Evolutionary conservation across 1,284 basidiomycete species (phyloP), one percentile per base, ranked within the genome.

Genomic region (Athelia sp.): DNA sequence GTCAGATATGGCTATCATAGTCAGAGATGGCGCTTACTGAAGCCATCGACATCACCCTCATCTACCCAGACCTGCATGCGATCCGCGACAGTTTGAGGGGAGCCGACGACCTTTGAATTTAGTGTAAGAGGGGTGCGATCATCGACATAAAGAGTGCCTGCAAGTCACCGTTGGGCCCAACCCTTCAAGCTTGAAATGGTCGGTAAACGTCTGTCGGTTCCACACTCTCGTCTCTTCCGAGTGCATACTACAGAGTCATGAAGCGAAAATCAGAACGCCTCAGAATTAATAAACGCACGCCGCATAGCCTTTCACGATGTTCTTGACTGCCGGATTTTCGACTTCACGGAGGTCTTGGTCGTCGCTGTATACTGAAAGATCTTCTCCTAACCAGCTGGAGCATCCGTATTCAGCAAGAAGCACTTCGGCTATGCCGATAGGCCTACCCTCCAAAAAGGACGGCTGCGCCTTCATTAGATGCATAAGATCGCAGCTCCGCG

Each of bases 31-130:
- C 32, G n/a, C 36, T n/a, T n/a, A 40, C 36, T 40, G 36, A 40
- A 40, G 15, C 36, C 36, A n/a, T 40, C 36, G 15, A 40, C 36
- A 40, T 40, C 36, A n/a, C n/a, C 36, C n/a, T 40, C 36, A n/a
- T 40, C 36, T 8, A 40, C 36, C 36, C 36, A 40, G 19, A n/a
- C n/a, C n/a, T 40, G 36, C 36, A 40, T 40, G 15, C n/a, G n/a
- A 40, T 40, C 36, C 36, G 36, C 36, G 8, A 40, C 36, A n/a
- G 36, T 40, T 9, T n/a, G 15, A 4, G 36, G 36, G 6, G 36
- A 40, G 8, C 36, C 36, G 36, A 40, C 36, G 19, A 40, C 15
- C 36, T 40, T 8, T 8, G 9, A 8, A n/a, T n/a, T 6, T 21
- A 40, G 15, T n/a, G 15, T 21, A n/a, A 40, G n/a, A 40, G 19